Evolutionary conservation across 2,329 filamentous ascomycete species (phyloP).

Genomic region (Diaporthe ampelina): DNA sequence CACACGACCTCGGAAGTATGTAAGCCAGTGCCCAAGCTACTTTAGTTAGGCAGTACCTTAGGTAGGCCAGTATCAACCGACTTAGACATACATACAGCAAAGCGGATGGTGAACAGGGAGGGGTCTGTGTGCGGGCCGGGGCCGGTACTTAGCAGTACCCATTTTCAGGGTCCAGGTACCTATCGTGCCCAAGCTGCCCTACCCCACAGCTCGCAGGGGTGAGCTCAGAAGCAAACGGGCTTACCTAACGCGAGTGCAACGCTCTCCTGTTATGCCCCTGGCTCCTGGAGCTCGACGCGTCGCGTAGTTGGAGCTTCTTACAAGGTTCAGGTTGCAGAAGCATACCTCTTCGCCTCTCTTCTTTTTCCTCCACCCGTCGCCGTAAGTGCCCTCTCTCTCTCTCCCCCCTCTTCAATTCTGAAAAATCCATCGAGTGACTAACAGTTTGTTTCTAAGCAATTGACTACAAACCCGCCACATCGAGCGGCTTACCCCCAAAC

Average conservation of each 20-base stretch:
- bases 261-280: background rate
- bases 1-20: background rate
- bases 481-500: background rate
- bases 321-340: conserved; percentile 1
- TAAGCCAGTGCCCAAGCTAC: background rate
- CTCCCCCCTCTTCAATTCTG: too few relatives aligned
- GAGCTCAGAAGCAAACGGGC: background rate
- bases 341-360: background rate
- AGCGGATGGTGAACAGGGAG: background rate
- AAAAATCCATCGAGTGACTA: background rate
- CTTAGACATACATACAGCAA: too few relatives aligned
- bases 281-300: conserved; percentile 13
- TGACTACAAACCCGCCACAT: background rate
- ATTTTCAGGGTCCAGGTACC: background rate
- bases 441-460: conserved; percentile 2
- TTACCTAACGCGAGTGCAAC: background rate
- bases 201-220: background rate
- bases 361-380: background rate
- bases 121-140: background rate
- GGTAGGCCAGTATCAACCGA: background rate
- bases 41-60: background rate
- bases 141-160: background rate
- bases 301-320: conserved; percentile 26
- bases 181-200: background rate
- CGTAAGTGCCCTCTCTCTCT: background rate